phyloP scores from a whole-genome alignment of 345 rosid species.

The Citrus hindsii region DNA sequence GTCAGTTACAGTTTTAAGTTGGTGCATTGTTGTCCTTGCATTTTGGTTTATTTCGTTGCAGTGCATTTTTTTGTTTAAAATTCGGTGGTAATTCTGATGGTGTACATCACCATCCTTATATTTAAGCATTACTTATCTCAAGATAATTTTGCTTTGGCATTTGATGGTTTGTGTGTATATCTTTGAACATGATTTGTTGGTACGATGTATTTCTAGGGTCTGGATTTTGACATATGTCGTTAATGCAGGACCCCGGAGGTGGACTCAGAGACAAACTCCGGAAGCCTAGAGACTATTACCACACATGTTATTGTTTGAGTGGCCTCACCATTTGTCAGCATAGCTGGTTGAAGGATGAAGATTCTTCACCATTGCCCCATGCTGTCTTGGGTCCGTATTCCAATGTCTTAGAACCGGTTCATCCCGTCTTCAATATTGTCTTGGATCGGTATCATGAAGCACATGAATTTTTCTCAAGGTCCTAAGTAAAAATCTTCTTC shows the following conservation, averaged over 20 bases:
- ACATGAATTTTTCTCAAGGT: constrained; percentile 44
- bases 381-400: constrained; percentile 67
- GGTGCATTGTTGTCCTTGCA: background rate
- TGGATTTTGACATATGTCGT: background rate
- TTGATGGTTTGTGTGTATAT: background rate
- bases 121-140: background rate
- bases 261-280: constrained; percentile 91
- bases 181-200: background rate
- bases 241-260: constrained; percentile 56
- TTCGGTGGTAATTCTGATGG: background rate
- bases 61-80: background rate
- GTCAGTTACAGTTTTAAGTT: background rate
- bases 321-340: constrained; percentile 79
- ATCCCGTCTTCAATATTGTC: constrained; percentile 76
- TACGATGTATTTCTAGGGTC: background rate
- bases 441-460: constrained; percentile 64
- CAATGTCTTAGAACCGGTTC: constrained; percentile 73
- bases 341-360: constrained; percentile 48
- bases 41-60: background rate
- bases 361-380: constrained; percentile 51
- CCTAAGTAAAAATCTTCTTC: background rate
- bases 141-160: background rate
- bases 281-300: constrained; percentile 71
- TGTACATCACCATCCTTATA: background rate
- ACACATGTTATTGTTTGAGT: constrained; percentile 93